phyloP scores from a whole-genome alignment of 1,284 basidiomycete species.

The Cryptococcus sp. region DNA sequence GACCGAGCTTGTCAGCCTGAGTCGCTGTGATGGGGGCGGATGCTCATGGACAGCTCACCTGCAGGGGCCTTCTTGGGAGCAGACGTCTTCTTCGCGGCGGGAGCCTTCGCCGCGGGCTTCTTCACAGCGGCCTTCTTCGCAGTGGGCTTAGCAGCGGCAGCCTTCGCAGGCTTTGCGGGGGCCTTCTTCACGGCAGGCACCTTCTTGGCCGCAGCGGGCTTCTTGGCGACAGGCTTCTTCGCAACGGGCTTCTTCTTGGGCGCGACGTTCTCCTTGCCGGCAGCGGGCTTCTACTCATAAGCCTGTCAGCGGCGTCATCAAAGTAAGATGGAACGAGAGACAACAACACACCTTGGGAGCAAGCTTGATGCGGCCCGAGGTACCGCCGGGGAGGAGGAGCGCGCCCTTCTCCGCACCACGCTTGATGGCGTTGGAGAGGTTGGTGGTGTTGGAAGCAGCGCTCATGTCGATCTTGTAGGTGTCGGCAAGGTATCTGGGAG shows the following conservation, averaged over 20 bases:
- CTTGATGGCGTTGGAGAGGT: slow-evolving; percentile 76
- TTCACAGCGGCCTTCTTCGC: slow-evolving; percentile 25
- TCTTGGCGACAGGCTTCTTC: slow-evolving; percentile 32
- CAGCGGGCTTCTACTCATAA: slow-evolving; percentile 17
- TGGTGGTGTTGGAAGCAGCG: slow-evolving; percentile 66
- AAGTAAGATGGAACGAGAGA: no score
- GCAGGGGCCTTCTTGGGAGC: slow-evolving; percentile 14
- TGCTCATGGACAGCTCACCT: slow-evolving; percentile 1
- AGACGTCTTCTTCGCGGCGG: slow-evolving; percentile 16
- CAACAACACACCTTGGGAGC: slow-evolving; percentile 44
- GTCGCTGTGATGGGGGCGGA: background rate
- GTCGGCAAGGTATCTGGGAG: slow-evolving; percentile 65
- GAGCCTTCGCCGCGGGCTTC: slow-evolving; percentile 1
- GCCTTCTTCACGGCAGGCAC: slow-evolving; percentile 21
- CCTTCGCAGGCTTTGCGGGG: slow-evolving; percentile 4
- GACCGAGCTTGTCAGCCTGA: background rate
- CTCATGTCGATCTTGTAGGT: slow-evolving; percentile 75
- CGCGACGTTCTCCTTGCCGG: slow-evolving; percentile 50
- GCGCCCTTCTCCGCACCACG: slow-evolving; percentile 73
- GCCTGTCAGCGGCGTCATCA: background rate
- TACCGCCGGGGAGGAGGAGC: slow-evolving; percentile 84
- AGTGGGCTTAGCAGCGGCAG: slow-evolving; percentile 11
- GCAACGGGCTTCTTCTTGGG: slow-evolving; percentile 46
- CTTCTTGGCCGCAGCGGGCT: slow-evolving; percentile 46
- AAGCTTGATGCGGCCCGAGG: slow-evolving; percentile 72